Percentiles rank a stretch among this genome's conserved stretches.
phyloP scores from a whole-genome alignment of 73 alveolate species.

The Tetrahymena elliotti region DNA sequence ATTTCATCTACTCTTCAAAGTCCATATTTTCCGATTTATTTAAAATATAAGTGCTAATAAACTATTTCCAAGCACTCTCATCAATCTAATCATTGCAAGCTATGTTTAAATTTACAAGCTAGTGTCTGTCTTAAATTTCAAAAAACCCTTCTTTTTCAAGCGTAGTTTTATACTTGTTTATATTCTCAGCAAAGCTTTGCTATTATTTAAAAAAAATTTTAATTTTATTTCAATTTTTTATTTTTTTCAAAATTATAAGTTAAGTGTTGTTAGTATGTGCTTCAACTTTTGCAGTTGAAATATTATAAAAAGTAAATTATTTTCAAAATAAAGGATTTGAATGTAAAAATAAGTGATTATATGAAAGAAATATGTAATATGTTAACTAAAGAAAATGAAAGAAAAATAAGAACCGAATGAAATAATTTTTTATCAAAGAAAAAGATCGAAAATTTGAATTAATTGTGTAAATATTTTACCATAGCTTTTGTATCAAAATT shows the following conservation, averaged over 20 bases:
- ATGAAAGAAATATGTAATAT: no score
- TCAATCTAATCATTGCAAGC: neutral
- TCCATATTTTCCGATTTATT: neutral
- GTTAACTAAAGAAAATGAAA: no score
- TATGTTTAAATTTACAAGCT: neutral
- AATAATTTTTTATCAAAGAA: no score
- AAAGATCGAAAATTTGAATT: neutral
- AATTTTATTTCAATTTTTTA: neutral
- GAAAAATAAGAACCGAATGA: no score
- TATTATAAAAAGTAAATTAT: no score
- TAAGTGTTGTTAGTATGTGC: no score
- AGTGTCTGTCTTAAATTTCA: neutral
- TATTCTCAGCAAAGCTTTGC: neutral
- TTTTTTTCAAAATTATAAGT: no score
- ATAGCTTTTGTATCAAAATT: neutral
- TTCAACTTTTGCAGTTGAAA: no score
- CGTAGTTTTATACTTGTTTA: neutral
- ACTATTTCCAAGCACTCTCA: neutral
- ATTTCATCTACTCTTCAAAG: neutral
- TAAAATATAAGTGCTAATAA: neutral
- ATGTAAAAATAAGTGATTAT: no score
- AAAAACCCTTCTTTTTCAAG: neutral
- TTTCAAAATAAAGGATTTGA: no score
- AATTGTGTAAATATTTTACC: neutral
- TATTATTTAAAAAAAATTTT: neutral